Conservation (phyloP, 2,329 filamentous ascomycete genomes). For the Sclerotinia minor region DNA sequence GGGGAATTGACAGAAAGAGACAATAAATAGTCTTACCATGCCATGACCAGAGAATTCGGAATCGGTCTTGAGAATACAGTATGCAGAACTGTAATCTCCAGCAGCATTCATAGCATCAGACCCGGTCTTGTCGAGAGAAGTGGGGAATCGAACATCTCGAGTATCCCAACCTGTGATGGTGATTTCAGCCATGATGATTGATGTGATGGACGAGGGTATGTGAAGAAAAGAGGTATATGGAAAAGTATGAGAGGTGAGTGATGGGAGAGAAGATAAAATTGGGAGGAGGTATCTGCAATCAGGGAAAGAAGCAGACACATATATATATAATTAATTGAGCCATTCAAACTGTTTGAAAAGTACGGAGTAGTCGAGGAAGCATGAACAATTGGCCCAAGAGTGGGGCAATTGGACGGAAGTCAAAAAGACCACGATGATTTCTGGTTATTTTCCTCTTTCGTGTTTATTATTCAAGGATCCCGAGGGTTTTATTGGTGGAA, state of each 20-base stretch:
- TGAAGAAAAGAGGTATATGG: neutral
- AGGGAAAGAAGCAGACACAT: conserved; percentile 6
- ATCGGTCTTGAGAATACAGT: conserved; percentile 86
- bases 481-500: conserved; percentile 7
- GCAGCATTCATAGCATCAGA: conserved; percentile 97
- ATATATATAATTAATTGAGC: conserved; percentile 10
- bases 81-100: conserved; percentile 90
- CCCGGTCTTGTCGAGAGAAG: conserved; percentile 94
- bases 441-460: neutral
- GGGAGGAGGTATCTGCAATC: too few species aligned
- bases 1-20: neutral
- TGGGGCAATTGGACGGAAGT: conserved; percentile 5
- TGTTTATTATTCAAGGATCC: neutral
- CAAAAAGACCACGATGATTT: conserved; percentile 8
- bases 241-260: neutral
- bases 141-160: conserved; percentile 77
- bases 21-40: conserved; percentile 60
- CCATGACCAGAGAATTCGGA: conserved; percentile 70
- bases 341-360: neutral
- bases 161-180: conserved; percentile 72
- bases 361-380: neutral
- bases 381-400: conserved; percentile 6
- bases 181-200: conserved; percentile 53
- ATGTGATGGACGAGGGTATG: neutral
- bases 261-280: conserved; percentile 1